Conservation (phyloP, 2,329 filamentous ascomycete species). For the Fusarium sarcochroum region DNA sequence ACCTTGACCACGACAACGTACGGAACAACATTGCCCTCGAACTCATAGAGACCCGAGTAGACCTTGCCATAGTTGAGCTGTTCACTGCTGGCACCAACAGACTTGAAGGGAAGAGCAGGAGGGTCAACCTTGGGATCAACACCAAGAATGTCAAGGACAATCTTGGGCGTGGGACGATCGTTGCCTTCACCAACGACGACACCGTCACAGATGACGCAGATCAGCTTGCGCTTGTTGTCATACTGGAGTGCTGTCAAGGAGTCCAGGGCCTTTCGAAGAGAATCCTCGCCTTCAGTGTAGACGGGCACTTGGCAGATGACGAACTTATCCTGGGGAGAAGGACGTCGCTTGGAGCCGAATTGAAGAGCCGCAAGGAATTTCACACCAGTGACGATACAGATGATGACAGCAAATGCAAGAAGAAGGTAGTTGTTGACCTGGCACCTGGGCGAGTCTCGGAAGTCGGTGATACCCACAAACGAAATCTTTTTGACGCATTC, state of each 20-base stretch:
- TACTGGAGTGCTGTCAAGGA: conserved; percentile 95
- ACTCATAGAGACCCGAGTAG: conserved; percentile 97
- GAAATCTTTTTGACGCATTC: conserved; percentile 88
- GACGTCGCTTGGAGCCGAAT: conserved; percentile 90
- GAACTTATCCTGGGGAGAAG: conserved; percentile 95
- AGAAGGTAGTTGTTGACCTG: conserved; percentile 93
- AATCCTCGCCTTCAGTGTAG: conserved; percentile 98
- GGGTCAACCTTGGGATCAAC: conserved; percentile 98
- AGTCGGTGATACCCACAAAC: conserved; percentile 87
- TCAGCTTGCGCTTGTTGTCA: conserved; percentile 98
- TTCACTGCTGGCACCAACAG: conserved; percentile 87
- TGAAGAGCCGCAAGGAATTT: conserved; percentile 96
- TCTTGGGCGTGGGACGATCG: conserved; percentile 96
- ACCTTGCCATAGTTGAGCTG: conserved; percentile 99
- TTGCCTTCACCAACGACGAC: conserved; percentile 97
- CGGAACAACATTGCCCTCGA: conserved; percentile 95
- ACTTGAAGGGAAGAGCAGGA: conserved; percentile 93
- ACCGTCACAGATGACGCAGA: conserved; percentile 96
- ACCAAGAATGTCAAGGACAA: conserved; percentile 95
- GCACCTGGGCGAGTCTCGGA: conserved; percentile 81
- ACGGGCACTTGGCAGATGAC: conserved; percentile 98
- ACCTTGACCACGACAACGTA: conserved; percentile 97
- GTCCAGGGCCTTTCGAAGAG: conserved; percentile 90
- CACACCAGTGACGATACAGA: conserved; percentile 82
- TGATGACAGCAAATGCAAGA: conserved; percentile 85